A percentile compares a stretch with the other conserved stretches of the same genome.
Conservation (phyloP, 495 filamentous ascomycete species). For the Podospora fimiseda region DNA sequence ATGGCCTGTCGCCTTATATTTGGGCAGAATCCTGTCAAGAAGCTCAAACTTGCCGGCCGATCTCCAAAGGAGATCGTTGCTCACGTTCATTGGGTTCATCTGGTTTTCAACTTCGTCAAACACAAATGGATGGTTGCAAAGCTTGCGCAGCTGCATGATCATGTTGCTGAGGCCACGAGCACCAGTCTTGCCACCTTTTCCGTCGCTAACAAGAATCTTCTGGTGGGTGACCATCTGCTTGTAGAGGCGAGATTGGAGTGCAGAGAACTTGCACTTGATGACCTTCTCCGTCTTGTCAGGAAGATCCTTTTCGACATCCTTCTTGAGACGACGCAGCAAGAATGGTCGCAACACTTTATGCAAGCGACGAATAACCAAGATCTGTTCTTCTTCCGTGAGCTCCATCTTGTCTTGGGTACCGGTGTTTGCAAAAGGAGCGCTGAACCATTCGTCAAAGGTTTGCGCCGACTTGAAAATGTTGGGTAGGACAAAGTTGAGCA, state of each 20-base stretch:
- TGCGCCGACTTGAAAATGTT: constrained; percentile 99
- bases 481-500: constrained; percentile 95
- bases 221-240: constrained; percentile 94
- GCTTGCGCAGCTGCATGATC: constrained; percentile 98
- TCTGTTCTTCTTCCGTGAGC: constrained; percentile 96
- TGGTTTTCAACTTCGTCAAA: constrained; percentile 97
- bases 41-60: constrained; percentile 97
- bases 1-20: constrained; percentile 83
- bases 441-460: constrained; percentile 99
- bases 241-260: constrained; percentile 87
- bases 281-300: constrained; percentile 98
- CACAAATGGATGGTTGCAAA: constrained; percentile 98
- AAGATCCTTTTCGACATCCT: constrained; percentile 97
- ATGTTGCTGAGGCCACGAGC: constrained; percentile 97
- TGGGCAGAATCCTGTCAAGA: constrained; percentile 84
- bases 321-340: constrained; percentile 96
- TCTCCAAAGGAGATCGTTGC: constrained; percentile 92
- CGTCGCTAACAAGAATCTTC: constrained; percentile 87
- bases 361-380: constrained; percentile 95
- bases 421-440: constrained; percentile 97
- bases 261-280: constrained; percentile 97
- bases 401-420: constrained; percentile 98
- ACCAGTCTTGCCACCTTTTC: constrained; percentile 90
- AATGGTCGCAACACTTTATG: constrained; percentile 98
- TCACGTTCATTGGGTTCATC: constrained; percentile 82